Evolutionary conservation across 106 monocot genomes (phyloP), one percentile per base, ranked within the genome.

Genomic region (Hemerocallis citrina): DNA sequence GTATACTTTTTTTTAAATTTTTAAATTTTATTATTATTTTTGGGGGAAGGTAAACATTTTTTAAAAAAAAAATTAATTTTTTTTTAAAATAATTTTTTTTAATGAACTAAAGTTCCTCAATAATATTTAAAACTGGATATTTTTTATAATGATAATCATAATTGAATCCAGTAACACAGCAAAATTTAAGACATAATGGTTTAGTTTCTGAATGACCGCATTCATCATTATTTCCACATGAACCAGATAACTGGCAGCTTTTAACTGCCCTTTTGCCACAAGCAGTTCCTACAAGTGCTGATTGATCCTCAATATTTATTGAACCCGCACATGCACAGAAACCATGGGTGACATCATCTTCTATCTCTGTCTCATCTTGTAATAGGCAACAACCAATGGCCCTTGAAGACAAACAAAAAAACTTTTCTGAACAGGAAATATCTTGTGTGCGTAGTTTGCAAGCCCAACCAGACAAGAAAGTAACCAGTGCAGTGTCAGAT

Each of bases 391-490:
- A 29, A 37, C 60, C 66, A 28, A 48, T 1, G 6, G 28, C 71
- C 44, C 60, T 68, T 31, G 84, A 68, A 63, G 83, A 68, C 59
- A 79, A 63, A 55, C 90, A 90, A 63, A 66, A 60, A 59, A 96
- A 89, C 33, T 70, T 80, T 50, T 68, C 72, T 68, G 78, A 52
- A 61, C 38, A 63, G 21, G 72, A 73, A n/a, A 68, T 32, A 77
- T 80, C 91, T 68, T 75, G 55, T 2, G 65, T 67, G 15, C 88
- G 76, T 39, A 87, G 82, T 60, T 92, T 99, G 75, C 98, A 92
- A 55, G 92, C 98, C 98, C 98, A 99, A 40, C 98, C 98, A 82
- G 77, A 88, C 33, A 99, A 74, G 65, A 99, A 92, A 37, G 85
- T 99, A 41, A 88, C 88, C 1, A 99, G 50, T 66, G 92, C 85